These are phyloP conservation scores for Dysphania ambrosioides DNA, from an alignment of 148 eudicot species.

Conservation along the genomic window DNA sequence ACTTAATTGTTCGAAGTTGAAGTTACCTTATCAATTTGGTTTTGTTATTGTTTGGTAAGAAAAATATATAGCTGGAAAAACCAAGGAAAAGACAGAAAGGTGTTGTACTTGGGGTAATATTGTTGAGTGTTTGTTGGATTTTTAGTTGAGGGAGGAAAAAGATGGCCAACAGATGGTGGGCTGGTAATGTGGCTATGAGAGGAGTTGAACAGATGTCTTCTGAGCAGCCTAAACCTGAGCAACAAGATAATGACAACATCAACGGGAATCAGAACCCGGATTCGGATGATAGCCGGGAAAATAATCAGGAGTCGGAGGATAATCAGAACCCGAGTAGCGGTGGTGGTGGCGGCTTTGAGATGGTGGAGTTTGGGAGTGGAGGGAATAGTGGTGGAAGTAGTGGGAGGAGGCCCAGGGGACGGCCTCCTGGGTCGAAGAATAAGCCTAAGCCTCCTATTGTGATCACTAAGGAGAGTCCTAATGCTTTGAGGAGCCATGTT, in stretches of 20 bases:
- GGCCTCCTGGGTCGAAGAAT: constrained; percentile 73
- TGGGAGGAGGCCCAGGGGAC: constrained; percentile 58
- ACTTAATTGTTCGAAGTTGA: neutral
- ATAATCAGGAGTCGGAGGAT: constrained; percentile 31
- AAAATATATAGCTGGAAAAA: too few relatives aligned
- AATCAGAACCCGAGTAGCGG: constrained; percentile 27
- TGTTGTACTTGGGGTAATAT: neutral
- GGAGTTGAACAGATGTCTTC: constrained; percentile 37
- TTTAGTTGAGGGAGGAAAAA: neutral
- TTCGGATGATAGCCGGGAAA: constrained; percentile 25
- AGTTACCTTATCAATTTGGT: neutral
- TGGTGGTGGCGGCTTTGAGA: constrained; percentile 29
- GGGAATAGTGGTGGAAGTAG: constrained; percentile 36
- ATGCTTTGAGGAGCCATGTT: constrained; percentile 59
- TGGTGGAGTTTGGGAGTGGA: constrained; percentile 35
- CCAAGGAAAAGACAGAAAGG: neutral
- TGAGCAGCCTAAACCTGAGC: neutral
- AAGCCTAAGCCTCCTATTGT: constrained; percentile 69
- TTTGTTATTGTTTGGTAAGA: constrained; percentile 17
- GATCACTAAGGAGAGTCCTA: constrained; percentile 64
- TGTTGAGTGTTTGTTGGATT: neutral
- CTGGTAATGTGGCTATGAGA: constrained; percentile 53
- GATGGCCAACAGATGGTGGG: constrained; percentile 82
- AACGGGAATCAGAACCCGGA: constrained; percentile 26
- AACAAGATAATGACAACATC: neutral